Evolutionary conservation across 1,139 yeast genomes (phyloP).

Genomic region (Groenewaldozyma auringiensis): DNA sequence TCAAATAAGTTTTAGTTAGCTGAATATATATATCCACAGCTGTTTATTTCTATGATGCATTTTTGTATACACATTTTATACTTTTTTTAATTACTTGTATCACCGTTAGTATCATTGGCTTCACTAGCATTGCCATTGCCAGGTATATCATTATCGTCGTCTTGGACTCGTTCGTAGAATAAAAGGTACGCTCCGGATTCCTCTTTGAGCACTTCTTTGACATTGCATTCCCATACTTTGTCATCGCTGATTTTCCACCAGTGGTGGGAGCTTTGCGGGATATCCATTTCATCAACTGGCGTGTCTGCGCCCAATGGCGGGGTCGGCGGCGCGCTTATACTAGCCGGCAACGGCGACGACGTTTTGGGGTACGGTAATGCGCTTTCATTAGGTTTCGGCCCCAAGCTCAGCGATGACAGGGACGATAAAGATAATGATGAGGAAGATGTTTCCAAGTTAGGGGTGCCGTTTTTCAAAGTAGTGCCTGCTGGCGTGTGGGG

Average conservation of each 20-base stretch:
- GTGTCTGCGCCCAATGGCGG: neutral
- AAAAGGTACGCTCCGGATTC: slow-evolving; percentile 73
- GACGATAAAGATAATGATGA: slow-evolving; percentile 10
- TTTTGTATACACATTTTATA: slow-evolving; percentile 4
- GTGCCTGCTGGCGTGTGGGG: too few species aligned
- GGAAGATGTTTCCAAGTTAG: slow-evolving; percentile 3
- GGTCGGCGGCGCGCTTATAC: slow-evolving; percentile 7
- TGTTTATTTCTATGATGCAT: neutral
- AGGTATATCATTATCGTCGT: too few species aligned
- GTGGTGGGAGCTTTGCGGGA: slow-evolving; percentile 20
- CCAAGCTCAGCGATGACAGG: slow-evolving; percentile 1
- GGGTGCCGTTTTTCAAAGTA: neutral
- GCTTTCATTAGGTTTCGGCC: neutral
- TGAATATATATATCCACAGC: neutral
- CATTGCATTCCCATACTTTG: slow-evolving; percentile 54
- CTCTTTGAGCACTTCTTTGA: slow-evolving; percentile 55
- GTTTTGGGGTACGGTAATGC: slow-evolving; percentile 1
- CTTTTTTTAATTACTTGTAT: too few species aligned
- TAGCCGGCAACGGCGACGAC: slow-evolving; percentile 8
- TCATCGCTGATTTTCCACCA: slow-evolving; percentile 89
- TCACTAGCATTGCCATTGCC: too few species aligned
- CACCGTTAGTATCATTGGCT: too few species aligned
- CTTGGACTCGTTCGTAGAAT: slow-evolving; percentile 48
- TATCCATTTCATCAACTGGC: neutral
- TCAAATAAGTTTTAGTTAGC: neutral